Base-by-base conservation (phyloP, 306 rosid genomes). In the Cicer chorassanicum region DNA sequence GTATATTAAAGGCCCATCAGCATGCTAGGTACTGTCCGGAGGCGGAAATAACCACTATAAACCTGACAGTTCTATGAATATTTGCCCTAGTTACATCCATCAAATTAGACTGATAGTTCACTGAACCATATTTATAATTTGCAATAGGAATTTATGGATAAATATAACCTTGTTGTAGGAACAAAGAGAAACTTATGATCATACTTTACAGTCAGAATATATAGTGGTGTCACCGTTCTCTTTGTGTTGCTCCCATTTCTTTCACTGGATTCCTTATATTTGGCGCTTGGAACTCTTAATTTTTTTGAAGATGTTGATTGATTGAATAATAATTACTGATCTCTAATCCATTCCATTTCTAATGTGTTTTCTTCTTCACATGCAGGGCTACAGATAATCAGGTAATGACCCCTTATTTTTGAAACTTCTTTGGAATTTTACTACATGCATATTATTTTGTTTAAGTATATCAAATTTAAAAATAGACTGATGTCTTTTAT, bases 361-460 rank as follows among this genome's bases (percentile, higher is more conserved):
- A 74, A 74, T 78, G 12, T 75, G 24, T 71, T 3, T 44, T 69
- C 48, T 68, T 61, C 73, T 70, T 85, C 65, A 38, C 73, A 34
- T 87, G 91, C 96, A 92, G 99, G 92, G 99, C 99, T 67, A 81
- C 78, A 45, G 99, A 95, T 88, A 95, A 92, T 84, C 98, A 89
- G 99, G 98, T 90, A 84, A 70, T n/a, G 36, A 46, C 66, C 72
- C 55, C 44, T 62, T 68, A 11, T 40, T 73, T 79, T 69, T 70
- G 10, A 8, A 68, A 61, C 61, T 53, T 39, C 11, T 39, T 63
- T 61, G 13, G 15, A 51, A 24, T 55, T 60, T 73, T 77, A 16
- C 24, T 19, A 14, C 48, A 45, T 62, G 61, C 15, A 10, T 66
- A 43, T 19, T 21, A 8, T 44, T 11, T 19, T 5, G 62, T 49